Evolutionary conservation across 2,329 filamentous ascomycete genomes (phyloP), one percentile per base, ranked within the genome.

Genomic region (Thielaviopsis musarum): DNA sequence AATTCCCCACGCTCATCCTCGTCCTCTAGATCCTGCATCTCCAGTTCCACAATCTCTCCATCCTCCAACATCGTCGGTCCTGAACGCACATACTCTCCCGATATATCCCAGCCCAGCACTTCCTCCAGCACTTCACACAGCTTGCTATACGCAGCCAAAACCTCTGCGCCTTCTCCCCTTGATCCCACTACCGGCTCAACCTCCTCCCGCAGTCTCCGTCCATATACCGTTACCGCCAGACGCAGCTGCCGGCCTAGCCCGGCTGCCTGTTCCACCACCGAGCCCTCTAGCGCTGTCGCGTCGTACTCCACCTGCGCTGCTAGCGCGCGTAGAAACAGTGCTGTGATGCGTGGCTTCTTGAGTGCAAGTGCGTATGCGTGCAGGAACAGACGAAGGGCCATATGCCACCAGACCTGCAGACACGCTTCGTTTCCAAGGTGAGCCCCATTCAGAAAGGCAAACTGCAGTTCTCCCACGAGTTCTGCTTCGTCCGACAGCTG

Each of bases 371-470:
- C 63, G 65, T 76, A 74, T 1, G 78, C 75, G 26, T 75, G 74
- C 54, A 84, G 73, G 12, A 81, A 65, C 38, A 82, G 66, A 54
- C 72, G 74, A 48, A 77, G 72, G 3, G 77, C 67, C 62, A 81
- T 73, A 64, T 81, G 74, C 72, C 75, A 79, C 81, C 81, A 84
- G 62, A 84, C 80, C 62, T 82, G 78, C 52, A 82, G 70, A 64
- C 81, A 84, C 9, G 78, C 72, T 51, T 77, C 70, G 66, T 82
- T 84, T 49, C 77, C 76, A 1, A 84, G 74, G 59, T 80, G 73
- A 66, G 77, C 74, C 45, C 80, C 81, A 0, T 76, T 76, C 4
- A 84, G 65, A 64, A 78, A 84, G 51, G 75, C 74, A 66, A 84
- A 78, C 64, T 84, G 81, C 1, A 84, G 67, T 65, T 85, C 81